phyloP scores from a whole-genome alignment of 2,329 filamentous ascomycete genomes.

The Alternaria gansuensis region DNA sequence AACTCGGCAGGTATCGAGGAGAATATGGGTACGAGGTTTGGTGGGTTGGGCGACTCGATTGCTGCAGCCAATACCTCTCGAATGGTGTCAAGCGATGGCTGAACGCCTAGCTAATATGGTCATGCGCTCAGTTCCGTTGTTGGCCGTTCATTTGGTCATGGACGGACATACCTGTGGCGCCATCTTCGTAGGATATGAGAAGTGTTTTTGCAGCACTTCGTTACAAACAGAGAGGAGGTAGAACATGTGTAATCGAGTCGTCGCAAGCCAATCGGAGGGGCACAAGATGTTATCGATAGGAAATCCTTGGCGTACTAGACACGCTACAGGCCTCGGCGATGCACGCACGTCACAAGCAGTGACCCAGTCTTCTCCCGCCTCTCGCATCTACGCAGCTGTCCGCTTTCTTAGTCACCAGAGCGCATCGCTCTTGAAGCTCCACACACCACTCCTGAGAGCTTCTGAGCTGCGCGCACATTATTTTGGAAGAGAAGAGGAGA shows the following conservation, averaged over 20 bases:
- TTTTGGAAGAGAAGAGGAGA: constrained; percentile 20
- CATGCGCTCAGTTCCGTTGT: constrained; percentile 42
- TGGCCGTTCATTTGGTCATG: constrained; percentile 12
- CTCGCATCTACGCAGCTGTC: constrained; percentile 4
- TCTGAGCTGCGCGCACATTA: constrained; percentile 1
- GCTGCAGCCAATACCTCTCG: constrained; percentile 64
- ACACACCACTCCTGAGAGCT: background rate
- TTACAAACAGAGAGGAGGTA: background rate
- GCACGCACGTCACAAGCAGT: constrained; percentile 16
- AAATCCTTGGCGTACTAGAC: constrained; percentile 4
- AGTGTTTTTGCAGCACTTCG: constrained; percentile 7
- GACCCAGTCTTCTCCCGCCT: constrained; percentile 10
- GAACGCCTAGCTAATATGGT: constrained; percentile 56
- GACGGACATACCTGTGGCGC: constrained; percentile 39
- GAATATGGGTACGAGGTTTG: constrained; percentile 83
- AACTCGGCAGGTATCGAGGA: constrained; percentile 90
- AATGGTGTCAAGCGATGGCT: constrained; percentile 70
- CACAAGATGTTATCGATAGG: constrained; percentile 19
- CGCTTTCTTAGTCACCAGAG: constrained; percentile 8
- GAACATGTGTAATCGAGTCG: constrained; percentile 7
- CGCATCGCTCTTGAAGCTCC: constrained; percentile 4
- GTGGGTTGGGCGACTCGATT: constrained; percentile 63
- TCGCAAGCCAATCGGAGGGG: constrained; percentile 32
- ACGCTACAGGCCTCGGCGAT: constrained; percentile 8
- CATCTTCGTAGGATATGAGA: constrained; percentile 25